Base-by-base conservation (phyloP, 1,284 basidiomycete species). In the Ustilago xerochloae region DNA sequence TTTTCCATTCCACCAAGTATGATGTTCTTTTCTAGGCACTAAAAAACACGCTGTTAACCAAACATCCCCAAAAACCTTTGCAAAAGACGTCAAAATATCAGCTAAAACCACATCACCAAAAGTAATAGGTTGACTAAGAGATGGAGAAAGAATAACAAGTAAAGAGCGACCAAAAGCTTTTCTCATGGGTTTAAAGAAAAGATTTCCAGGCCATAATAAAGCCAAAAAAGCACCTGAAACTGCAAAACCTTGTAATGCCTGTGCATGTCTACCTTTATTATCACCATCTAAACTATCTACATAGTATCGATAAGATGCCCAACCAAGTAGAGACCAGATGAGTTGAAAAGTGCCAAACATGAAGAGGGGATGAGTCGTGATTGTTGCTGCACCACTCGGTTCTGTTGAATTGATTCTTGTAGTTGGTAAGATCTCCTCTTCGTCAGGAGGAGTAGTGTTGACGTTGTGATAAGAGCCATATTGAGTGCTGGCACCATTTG, bases 71-170 rank as follows among this genome's bases (percentile, higher is more conserved):
- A 98, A 87, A 28, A 99, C 94, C 86, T 97, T 97, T 41, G 97
- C 94, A 78, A 93, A 97, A 0, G 93, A 97, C 0, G 97, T 99
- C 79, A 97, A 89, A 66, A 97, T 90, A 88, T 99, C 97, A 58
- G 96, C 95, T 61, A 97, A 90, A 47, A 99, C 89, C 47, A 99
- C 90, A 81, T 99, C 95, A 41, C 91, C 90, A 85, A 99, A 99
- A 82, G 91, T 90, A 45, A 95, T 88, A 1, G 90, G 88, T 50
- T 88, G 87, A 55, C 87, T 86, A 29, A 88, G 82, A 0, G 89
- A 87, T 24, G 92, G 89, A 47, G 90, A 88, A 30, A 94, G 78
- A 81, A 94, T 94, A 74, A 94, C 88, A 51, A 87, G 86, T 28
- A 93, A 80, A 2, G 67, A 59, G 18, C 65, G 62, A 33, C 65